Conservation (phyloP, 805 yeast genomes). For the Brettanomyces bruxellensis region DNA sequence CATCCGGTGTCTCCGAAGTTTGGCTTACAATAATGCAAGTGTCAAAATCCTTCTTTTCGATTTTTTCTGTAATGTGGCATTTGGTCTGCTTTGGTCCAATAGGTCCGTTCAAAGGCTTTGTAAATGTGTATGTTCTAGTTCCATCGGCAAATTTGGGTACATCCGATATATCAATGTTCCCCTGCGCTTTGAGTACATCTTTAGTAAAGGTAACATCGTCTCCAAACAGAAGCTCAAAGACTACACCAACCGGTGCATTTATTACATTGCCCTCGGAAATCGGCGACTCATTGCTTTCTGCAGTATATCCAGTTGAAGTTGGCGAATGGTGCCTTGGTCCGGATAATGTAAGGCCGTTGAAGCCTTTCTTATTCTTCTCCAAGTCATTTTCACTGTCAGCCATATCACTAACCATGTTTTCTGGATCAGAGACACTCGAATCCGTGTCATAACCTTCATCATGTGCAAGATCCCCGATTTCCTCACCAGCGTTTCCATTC, state of each 20-base stretch:
- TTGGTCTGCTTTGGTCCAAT: slow-evolving; percentile 73
- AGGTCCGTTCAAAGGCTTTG: slow-evolving; percentile 55
- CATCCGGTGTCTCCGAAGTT: slow-evolving; percentile 64
- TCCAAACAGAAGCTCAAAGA: slow-evolving; percentile 55
- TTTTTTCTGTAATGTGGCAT: slow-evolving; percentile 53
- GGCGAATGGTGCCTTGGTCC: slow-evolving; percentile 30
- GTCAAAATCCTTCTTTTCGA: slow-evolving; percentile 43
- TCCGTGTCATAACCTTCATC: slow-evolving; percentile 19
- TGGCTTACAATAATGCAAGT: slow-evolving; percentile 42
- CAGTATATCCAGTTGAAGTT: slow-evolving; percentile 32
- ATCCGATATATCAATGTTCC: slow-evolving; percentile 50
- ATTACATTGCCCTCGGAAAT: slow-evolving; percentile 32
- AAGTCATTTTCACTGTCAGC: slow-evolving; percentile 16
- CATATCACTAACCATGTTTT: slow-evolving; percentile 24
- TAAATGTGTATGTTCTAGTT: slow-evolving; percentile 45
- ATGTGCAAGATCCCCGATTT: background rate
- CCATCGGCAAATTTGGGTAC: slow-evolving; percentile 30
- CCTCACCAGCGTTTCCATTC: background rate
- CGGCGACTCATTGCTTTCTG: slow-evolving; percentile 42
- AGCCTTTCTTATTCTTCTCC: slow-evolving; percentile 8
- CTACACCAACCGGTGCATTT: slow-evolving; percentile 57
- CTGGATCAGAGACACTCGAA: slow-evolving; percentile 21
- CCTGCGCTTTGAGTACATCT: slow-evolving; percentile 45
- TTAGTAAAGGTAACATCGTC: slow-evolving; percentile 38
- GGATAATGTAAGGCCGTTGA: slow-evolving; percentile 30